Base-by-base conservation (phyloP, 305 asterid genomes). In the Ajuga reptans region DNA sequence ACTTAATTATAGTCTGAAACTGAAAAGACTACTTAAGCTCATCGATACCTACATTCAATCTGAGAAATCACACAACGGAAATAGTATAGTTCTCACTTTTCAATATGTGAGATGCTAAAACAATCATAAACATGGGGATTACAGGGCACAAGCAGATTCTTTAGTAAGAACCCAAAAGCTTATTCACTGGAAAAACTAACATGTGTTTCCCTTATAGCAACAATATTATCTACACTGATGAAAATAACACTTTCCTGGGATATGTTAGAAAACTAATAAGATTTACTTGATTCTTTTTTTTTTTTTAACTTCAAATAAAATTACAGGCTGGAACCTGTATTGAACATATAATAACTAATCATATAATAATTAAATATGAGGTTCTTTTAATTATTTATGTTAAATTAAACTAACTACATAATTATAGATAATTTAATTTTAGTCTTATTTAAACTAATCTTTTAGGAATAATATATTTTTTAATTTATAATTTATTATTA, bases 21-120 rank as follows among this genome's bases (percentile, higher is more conserved):
- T 58, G 31, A 52, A 71, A 60, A 62, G 56, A 67, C 41, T 36
- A 43, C 41, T 31, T 49, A 34, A 68, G 75, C 57, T 18, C 59
- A 53, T 36, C 5, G 36, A 7, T 5, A 2, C 9, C 33, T 42
- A 34, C 33, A 42, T 41, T 3, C 17, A 11, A 52, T 41, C 15
- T 53, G n/a, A 47, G 56, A 69, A 36, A 39, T 7, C 14, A 55
- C 36, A 12, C 29, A 56, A 12, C 39, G 34, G 17, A 53, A 33
- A 68, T 45, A 61, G 12, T 39, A 39, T 56, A 39, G 69, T 41
- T 60, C 33, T 54, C 50, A 64, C 14, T 9, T 41, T 39, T 53
- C 12, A 14, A 14, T n/a, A 31, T 59, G 17, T 29, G 39, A 59
- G 15, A 29, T n/a, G 39, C 17, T 41, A 27, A 16, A 9, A 53